Base-by-base conservation (phyloP, 805 yeast species). In the Saccharomycopsis fodiens region DNA sequence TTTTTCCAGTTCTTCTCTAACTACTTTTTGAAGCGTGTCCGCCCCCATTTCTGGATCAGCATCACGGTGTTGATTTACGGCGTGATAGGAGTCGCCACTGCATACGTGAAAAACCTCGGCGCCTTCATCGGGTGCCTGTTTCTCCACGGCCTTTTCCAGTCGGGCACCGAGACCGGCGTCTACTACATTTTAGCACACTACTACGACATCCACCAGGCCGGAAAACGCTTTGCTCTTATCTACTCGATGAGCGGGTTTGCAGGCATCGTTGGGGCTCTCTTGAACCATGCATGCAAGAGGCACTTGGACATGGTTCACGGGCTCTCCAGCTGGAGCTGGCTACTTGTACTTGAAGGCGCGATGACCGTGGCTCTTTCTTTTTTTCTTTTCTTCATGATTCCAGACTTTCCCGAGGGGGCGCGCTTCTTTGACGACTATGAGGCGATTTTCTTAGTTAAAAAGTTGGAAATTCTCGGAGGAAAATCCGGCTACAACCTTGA, bases 331-430 rank as follows among this genome's bases (percentile, higher is more conserved):
- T 75, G 76, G 75, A 63, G 72, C 53, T 74, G 72, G 62, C 60
- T 74, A 23, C 74, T 62, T 50, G 64, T 73, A 3, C 62, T 74
- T 17, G 79, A 74, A 55, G 76, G 79, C 35, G 59, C 65, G 0
- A 58, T 72, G 7, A 65, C 75, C 16, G 54, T 65, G 4, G 61
- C 61, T 8, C 62, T 63, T 2, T 67, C 70, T n/a, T 38, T 54
- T 17, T 7, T 58, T 5, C 51, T 66, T 36, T 67, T 54, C 57
- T 77, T 80, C 56, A 57, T 70, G 37, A 69, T 81, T 48, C 74
- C 84, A n/a, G 86, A 82, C 58, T 80, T 80, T 69, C 88, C 88
- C 2, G 87, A 81, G 60, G 74, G 77, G 49, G 75, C 80, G 15
- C 66, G 72, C 56, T 80, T 71, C 56, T 57, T 78, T 45, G 69